Percentiles rank a stretch among this genome's conserved stretches.
phyloP scores from a whole-genome alignment of 2,329 filamentous ascomycete genomes.

The Phyllosticta ampelicida region DNA sequence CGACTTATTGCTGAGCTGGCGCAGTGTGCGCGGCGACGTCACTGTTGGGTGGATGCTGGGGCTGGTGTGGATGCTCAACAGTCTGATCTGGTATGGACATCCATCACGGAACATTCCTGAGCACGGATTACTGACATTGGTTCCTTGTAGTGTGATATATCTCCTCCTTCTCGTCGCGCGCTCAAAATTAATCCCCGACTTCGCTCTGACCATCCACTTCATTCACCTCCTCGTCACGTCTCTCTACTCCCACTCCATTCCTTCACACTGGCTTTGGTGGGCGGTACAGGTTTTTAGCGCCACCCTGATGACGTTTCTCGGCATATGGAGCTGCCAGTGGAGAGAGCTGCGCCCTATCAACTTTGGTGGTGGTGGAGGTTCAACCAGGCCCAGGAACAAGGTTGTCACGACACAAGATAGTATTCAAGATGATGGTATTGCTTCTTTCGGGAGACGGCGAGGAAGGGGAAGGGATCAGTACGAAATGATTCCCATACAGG shows the following conservation, averaged over 20 bases:
- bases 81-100: constrained; percentile 48
- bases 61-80: constrained; percentile 56
- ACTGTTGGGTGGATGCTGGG: constrained; percentile 60
- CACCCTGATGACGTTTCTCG: constrained; percentile 56
- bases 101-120: constrained; percentile 9
- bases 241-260: constrained; percentile 67
- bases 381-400: constrained; percentile 13
- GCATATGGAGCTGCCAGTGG: constrained; percentile 86
- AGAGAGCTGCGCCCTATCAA: constrained; percentile 79
- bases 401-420: constrained; percentile 13
- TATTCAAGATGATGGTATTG: constrained; percentile 23
- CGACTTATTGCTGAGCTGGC: constrained; percentile 54
- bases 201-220: constrained; percentile 78
- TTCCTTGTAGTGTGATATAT: constrained; percentile 61
- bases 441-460: constrained; percentile 29
- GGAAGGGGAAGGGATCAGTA: constrained; percentile 36
- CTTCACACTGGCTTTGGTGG: constrained; percentile 83
- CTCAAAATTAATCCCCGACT: constrained; percentile 90
- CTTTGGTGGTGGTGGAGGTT: constrained; percentile 54
- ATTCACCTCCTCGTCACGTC: constrained; percentile 69
- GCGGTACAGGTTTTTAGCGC: constrained; percentile 50
- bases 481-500: constrained; percentile 37
- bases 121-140: neutral
- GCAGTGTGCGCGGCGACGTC: constrained; percentile 53
- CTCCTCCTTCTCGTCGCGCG: constrained; percentile 76